phyloP scores from a whole-genome alignment of 306 rosid species.

The Datisca glomerata region DNA sequence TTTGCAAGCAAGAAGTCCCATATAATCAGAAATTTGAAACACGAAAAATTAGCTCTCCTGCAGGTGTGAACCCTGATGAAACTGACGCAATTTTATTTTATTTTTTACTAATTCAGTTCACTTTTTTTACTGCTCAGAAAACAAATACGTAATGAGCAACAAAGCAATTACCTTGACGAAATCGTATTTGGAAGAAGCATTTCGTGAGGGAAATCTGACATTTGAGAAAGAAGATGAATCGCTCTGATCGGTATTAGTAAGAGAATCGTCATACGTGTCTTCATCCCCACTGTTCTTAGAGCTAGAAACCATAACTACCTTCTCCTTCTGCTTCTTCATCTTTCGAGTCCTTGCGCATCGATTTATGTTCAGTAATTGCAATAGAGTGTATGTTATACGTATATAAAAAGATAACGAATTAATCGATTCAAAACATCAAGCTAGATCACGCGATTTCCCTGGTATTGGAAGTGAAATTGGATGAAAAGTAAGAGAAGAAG shows the following conservation, averaged over 20 bases:
- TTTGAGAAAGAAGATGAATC: constrained; percentile 24
- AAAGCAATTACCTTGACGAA: constrained; percentile 96
- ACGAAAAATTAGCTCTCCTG: too few relatives aligned
- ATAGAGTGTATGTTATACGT: too few relatives aligned
- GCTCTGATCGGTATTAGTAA: constrained; percentile 6
- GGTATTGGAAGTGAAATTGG: too few relatives aligned
- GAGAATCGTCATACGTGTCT: constrained; percentile 22
- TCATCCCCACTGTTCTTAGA: constrained; percentile 26
- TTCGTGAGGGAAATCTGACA: constrained; percentile 55
- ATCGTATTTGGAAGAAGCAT: constrained; percentile 90
- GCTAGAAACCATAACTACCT: constrained; percentile 5
- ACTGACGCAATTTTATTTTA: background rate
- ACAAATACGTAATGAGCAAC: constrained; percentile 3
- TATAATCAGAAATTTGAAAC: too few relatives aligned
- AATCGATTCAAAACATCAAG: too few relatives aligned
- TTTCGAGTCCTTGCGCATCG: too few relatives aligned
- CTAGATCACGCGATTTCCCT: too few relatives aligned
- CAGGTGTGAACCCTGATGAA: background rate
- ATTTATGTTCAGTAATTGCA: too few relatives aligned
- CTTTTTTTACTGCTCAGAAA: constrained; percentile 1
- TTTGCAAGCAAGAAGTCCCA: too few relatives aligned
- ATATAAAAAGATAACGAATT: too few relatives aligned
- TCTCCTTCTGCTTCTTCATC: constrained; percentile 30
- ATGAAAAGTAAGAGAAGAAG: too few relatives aligned
- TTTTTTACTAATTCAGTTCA: background rate